These are phyloP conservation scores for Pichia sp. DNA, from an alignment of 1,139 yeast species.

Conservation along the genomic window DNA sequence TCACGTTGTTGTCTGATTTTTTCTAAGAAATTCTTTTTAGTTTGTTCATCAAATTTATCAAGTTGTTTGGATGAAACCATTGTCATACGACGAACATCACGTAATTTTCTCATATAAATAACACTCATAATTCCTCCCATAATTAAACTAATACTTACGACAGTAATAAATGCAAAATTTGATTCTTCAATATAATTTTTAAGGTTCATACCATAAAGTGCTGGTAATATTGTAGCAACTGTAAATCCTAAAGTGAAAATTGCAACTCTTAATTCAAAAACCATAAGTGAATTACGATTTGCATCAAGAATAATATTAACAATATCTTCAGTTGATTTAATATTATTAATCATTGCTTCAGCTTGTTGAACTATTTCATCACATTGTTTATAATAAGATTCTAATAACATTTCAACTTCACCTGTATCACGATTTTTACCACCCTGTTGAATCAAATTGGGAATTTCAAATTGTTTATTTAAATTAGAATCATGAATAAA, in stretches of 20 bases:
- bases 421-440: conserved; percentile 37
- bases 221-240: conserved; percentile 70
- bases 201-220: conserved; percentile 92
- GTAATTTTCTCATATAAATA: conserved; percentile 39
- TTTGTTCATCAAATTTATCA: conserved; percentile 20
- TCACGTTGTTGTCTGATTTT: conserved; percentile 5
- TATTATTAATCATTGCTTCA: conserved; percentile 75
- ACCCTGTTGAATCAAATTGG: conserved; percentile 8
- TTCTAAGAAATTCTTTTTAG: conserved; percentile 13
- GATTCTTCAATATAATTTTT: conserved; percentile 85
- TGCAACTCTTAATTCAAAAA: conserved; percentile 76
- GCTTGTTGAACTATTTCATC: conserved; percentile 96
- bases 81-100: conserved; percentile 44
- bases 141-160: conserved; percentile 44
- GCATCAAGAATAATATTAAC: conserved; percentile 93
- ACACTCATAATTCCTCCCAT: conserved; percentile 41
- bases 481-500: background rate
- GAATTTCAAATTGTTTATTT: background rate
- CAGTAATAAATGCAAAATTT: conserved; percentile 54
- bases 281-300: conserved; percentile 87
- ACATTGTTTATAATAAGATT: conserved; percentile 88
- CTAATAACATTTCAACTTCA: conserved; percentile 85
- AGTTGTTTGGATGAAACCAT: conserved; percentile 31
- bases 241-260: conserved; percentile 81
- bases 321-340: conserved; percentile 91